Conservation (phyloP, 495 filamentous ascomycete species). For the Tuber borchii region DNA sequence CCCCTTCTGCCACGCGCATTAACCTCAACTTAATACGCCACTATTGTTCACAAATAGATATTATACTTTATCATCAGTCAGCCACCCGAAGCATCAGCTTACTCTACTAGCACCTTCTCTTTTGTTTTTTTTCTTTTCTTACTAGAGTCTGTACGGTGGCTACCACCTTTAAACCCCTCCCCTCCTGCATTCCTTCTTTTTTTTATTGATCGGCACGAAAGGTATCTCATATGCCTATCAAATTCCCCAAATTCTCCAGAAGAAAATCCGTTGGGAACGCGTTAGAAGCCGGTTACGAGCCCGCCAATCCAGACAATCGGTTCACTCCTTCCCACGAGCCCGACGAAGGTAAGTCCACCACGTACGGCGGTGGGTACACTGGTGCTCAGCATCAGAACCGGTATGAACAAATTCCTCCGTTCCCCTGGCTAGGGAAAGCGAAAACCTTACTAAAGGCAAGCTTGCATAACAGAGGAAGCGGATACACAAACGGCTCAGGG, state of each 20-base stretch:
- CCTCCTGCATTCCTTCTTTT: constrained; percentile 18
- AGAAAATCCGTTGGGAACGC: constrained; percentile 63
- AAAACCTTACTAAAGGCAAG: constrained; percentile 34
- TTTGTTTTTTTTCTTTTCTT: constrained; percentile 30
- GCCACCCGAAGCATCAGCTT: constrained; percentile 28
- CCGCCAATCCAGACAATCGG: constrained; percentile 37
- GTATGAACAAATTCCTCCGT: constrained; percentile 37
- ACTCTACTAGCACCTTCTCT: constrained; percentile 10
- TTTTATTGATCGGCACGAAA: constrained; percentile 31
- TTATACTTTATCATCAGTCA: constrained; percentile 27
- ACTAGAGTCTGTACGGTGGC: constrained; percentile 23
- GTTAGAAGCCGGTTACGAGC: constrained; percentile 49
- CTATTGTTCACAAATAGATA: constrained; percentile 33
- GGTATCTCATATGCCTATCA: constrained; percentile 56
- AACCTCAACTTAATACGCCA: constrained; percentile 32
- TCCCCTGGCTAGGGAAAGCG: constrained; percentile 28
- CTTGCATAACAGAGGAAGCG: constrained; percentile 24
- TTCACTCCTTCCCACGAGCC: constrained; percentile 29
- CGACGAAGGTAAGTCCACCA: constrained; percentile 15
- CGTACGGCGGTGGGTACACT: constrained; percentile 32
- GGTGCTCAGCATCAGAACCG: constrained; percentile 37
- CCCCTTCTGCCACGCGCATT: constrained; percentile 29
- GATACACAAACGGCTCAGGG: constrained; percentile 37
- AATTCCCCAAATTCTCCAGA: constrained; percentile 61
- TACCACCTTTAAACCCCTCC: background rate